Conservation (phyloP, 1,284 basidiomycete species). For the Neotropicomus parvogracilis region DNA sequence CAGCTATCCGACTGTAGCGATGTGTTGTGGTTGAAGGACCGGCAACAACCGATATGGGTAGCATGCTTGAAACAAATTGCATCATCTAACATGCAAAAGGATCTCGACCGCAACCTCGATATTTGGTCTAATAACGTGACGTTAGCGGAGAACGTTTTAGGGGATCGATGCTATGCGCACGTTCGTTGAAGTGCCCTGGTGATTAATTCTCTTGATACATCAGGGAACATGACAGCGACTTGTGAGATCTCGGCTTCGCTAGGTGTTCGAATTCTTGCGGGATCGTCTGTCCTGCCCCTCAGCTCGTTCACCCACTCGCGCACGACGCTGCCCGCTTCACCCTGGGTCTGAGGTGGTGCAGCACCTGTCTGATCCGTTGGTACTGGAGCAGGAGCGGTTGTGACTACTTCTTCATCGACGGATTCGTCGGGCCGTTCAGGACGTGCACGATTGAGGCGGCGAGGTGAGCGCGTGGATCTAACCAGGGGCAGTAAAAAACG, state of each 20-base stretch:
- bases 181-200: slow-evolving; percentile 77
- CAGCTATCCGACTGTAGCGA: background rate
- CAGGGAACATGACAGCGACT: slow-evolving; percentile 79
- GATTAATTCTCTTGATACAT: slow-evolving; percentile 70
- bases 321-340: slow-evolving; percentile 46
- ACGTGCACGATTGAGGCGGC: slow-evolving; percentile 55
- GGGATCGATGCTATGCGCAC: slow-evolving; percentile 41
- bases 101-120: slow-evolving; percentile 79
- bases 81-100: slow-evolving; percentile 48
- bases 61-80: background rate
- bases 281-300: slow-evolving; percentile 57
- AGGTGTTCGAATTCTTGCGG: slow-evolving; percentile 62
- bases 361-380: slow-evolving; percentile 18
- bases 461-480: slow-evolving; percentile 53
- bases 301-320: slow-evolving; percentile 81
- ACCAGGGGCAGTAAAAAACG: slow-evolving; percentile 60
- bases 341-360: slow-evolving; percentile 13
- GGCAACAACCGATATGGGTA: slow-evolving; percentile 2
- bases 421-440: slow-evolving; percentile 42
- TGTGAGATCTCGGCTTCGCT: slow-evolving; percentile 72
- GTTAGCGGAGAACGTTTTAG: slow-evolving; percentile 7
- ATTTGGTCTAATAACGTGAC: slow-evolving; percentile 50
- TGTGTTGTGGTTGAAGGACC: background rate
- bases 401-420: slow-evolving; percentile 52
- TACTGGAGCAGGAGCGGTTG: slow-evolving; percentile 46